Percentiles rank a stretch among this genome's conserved stretches.
phyloP scores from a whole-genome alignment of 2,329 filamentous ascomycete species.

The Neonectria faginata region DNA sequence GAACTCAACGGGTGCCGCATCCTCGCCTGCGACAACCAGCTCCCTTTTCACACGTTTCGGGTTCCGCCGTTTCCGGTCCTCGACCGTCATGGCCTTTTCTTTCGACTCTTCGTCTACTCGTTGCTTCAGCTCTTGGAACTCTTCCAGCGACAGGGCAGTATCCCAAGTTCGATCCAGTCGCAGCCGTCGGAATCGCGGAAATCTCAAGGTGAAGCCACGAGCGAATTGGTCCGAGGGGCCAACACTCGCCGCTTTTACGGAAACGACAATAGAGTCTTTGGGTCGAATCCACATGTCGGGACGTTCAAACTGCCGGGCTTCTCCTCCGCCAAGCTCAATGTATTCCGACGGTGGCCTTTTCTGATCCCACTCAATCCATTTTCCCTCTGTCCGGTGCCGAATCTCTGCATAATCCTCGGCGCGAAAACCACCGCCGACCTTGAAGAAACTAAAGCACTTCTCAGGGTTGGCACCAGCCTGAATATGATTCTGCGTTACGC shows the following conservation, averaged over 20 bases:
- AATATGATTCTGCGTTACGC: constrained; percentile 77
- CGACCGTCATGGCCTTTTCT: constrained; percentile 82
- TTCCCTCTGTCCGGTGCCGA: constrained; percentile 85
- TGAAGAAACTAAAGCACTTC: constrained; percentile 95
- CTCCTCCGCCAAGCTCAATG: constrained; percentile 84
- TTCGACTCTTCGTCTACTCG: constrained; percentile 77
- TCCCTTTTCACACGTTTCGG: constrained; percentile 76
- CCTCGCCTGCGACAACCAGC: constrained; percentile 77
- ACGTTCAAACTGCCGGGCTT: constrained; percentile 75
- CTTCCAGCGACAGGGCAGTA: constrained; percentile 79
- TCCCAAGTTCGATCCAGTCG: constrained; percentile 89
- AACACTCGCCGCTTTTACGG: constrained; percentile 88
- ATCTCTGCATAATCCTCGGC: constrained; percentile 87
- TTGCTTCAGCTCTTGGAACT: constrained; percentile 78
- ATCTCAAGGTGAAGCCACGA: constrained; percentile 81
- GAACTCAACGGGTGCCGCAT: constrained; percentile 58
- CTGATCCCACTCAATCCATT: constrained; percentile 88
- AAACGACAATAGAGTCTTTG: constrained; percentile 85
- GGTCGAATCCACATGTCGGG: constrained; percentile 96
- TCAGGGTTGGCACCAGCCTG: constrained; percentile 70
- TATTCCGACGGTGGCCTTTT: constrained; percentile 80
- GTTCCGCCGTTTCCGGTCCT: constrained; percentile 68
- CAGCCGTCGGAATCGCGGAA: constrained; percentile 87
- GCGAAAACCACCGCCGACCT: constrained; percentile 93
- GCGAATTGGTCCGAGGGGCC: constrained; percentile 82